Evolutionary conservation across 805 yeast genomes (phyloP), one percentile per base, ranked within the genome.

Genomic region (Brettanomyces sp.): DNA sequence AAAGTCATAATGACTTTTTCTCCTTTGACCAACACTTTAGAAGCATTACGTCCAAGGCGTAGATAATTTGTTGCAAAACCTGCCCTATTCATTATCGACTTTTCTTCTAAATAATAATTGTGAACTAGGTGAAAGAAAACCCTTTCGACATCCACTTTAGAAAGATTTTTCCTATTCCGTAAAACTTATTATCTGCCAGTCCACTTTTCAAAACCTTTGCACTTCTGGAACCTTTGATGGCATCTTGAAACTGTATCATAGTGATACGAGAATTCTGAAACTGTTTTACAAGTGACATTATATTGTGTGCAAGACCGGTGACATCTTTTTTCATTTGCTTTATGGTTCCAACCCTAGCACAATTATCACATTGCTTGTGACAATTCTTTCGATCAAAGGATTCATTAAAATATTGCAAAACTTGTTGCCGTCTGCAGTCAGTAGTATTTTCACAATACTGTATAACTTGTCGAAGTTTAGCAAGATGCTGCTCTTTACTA

Each of bases 401-500:
- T 59, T 93, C 99, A 63, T 87, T 86, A 66, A 93, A 93, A 58
- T 90, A 93, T 44, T 86, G 91, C 44, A 93, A 69, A 3, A 93
- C 95, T 54, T 89, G 90, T 55, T 80, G 77, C 50, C 98, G 73
- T 46, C 99, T 76, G 61, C 99, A 93, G 60, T 90, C 97, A 3
- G 90, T 80, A 9, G 74, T 72, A 61, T 93, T 91, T 50, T 90
- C 96, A 65, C 98, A 91, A 59, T 88, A 93, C 58, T 84, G 90
- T 52, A 86, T 78, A 12, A 93, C 96, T 52, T 87, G 88, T 45
- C 85, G 73, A 52, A 93, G 67, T 59, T 87, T 84, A 33, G 80
- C 74, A 49, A 81, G 64, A 62, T 91, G 96, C 51, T 81, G 83
- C 52, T 86, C 93, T 51, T 82, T 80, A 36, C 83, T 83, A 11